A percentile compares a stretch with the other conserved stretches of the same genome.
These are phyloP conservation scores for Neoboletus brunneissimus DNA, from an alignment of 768 basidiomycete species.

Conservation along the genomic window DNA sequence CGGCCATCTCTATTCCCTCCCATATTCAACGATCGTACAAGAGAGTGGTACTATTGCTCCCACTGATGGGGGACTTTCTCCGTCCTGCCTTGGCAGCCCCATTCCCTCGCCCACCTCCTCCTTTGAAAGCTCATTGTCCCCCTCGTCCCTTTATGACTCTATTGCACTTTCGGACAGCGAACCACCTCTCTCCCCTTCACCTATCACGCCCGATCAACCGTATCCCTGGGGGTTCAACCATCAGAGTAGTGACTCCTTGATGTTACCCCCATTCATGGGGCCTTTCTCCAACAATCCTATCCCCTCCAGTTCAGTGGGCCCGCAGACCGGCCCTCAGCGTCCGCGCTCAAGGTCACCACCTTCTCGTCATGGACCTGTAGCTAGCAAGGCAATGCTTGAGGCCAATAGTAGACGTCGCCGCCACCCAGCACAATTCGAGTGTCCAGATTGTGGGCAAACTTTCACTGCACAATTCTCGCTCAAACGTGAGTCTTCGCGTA, in stretches of 20 bases:
- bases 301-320: background rate
- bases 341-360: slow-evolving; percentile 15
- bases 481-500: slow-evolving; percentile 23
- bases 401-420: slow-evolving; percentile 31
- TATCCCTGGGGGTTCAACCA: slow-evolving; percentile 1
- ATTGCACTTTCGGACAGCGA: slow-evolving; percentile 23
- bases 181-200: slow-evolving; percentile 15
- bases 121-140: slow-evolving; percentile 23
- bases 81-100: slow-evolving; percentile 13
- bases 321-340: slow-evolving; percentile 12
- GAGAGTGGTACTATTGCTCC: slow-evolving; percentile 1
- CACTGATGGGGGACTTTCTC: slow-evolving; percentile 7
- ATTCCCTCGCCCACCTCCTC: slow-evolving; percentile 28
- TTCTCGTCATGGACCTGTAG: slow-evolving; percentile 20
- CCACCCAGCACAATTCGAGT: slow-evolving; percentile 23
- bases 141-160: slow-evolving; percentile 9
- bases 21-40: slow-evolving; percentile 14
- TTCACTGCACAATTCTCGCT: slow-evolving; percentile 34
- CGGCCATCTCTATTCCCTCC: background rate
- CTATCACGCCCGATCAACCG: slow-evolving; percentile 10
- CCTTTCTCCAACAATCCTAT: slow-evolving; percentile 1
- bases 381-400: slow-evolving; percentile 33
- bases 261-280: background rate
- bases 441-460: slow-evolving; percentile 20
- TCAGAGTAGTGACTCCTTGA: slow-evolving; percentile 11